Conservation (phyloP, 1,284 basidiomycete genomes). For the Pseudozyma sp. region DNA sequence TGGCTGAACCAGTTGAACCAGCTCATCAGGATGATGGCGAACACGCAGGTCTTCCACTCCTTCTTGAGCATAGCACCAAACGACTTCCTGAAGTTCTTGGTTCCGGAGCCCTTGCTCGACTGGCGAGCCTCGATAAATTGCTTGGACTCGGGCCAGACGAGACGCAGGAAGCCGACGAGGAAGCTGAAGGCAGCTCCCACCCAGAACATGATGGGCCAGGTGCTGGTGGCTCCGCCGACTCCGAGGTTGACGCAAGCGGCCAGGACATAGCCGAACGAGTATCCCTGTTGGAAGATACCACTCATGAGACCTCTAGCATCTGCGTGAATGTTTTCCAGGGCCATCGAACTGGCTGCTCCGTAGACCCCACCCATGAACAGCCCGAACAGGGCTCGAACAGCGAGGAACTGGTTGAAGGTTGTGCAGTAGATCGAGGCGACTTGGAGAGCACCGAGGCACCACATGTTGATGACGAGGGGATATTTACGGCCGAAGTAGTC, state of each 20-base stretch:
- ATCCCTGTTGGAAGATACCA: slow-evolving; percentile 58
- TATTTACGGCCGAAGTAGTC: slow-evolving; percentile 72
- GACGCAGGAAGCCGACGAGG: slow-evolving; percentile 41
- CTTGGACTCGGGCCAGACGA: slow-evolving; percentile 54
- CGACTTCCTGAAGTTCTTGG: slow-evolving; percentile 37
- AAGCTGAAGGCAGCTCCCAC: slow-evolving; percentile 51
- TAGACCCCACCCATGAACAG: slow-evolving; percentile 54
- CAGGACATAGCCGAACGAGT: slow-evolving; percentile 54
- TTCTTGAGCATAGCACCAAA: slow-evolving; percentile 30
- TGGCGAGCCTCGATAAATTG: slow-evolving; percentile 53
- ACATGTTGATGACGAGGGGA: slow-evolving; percentile 56
- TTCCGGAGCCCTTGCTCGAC: slow-evolving; percentile 33
- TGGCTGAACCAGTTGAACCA: slow-evolving; percentile 52
- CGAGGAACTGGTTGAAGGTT: slow-evolving; percentile 49
- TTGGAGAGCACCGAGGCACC: slow-evolving; percentile 47
- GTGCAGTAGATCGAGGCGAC: slow-evolving; percentile 46
- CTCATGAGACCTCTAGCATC: slow-evolving; percentile 51
- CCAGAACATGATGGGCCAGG: slow-evolving; percentile 58
- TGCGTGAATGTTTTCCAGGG: slow-evolving; percentile 50
- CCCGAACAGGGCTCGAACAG: slow-evolving; percentile 55
- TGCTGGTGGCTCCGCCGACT: slow-evolving; percentile 35
- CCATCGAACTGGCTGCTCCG: slow-evolving; percentile 35
- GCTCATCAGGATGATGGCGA: slow-evolving; percentile 32
- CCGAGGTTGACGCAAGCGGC: slow-evolving; percentile 55
- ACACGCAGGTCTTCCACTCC: slow-evolving; percentile 45